Conservation (phyloP, 1,284 basidiomycete genomes). For the Pseudozyma thailandica region DNA sequence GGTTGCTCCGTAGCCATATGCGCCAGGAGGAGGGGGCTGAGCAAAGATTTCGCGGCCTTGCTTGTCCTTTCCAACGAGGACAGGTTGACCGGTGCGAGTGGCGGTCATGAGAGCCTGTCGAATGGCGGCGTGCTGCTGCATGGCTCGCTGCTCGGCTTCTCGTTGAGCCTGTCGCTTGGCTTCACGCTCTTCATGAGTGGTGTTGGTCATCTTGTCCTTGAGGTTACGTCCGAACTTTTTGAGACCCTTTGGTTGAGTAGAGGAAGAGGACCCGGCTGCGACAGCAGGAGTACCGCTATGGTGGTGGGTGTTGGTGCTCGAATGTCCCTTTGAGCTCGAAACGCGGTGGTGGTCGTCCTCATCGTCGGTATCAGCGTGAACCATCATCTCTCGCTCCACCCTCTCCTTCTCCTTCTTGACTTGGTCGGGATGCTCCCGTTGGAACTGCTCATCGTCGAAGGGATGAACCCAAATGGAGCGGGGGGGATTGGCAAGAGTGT, state of each 20-base stretch:
- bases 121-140: constrained; percentile 45
- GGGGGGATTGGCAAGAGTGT: constrained; percentile 63
- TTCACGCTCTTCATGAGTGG: constrained; percentile 61
- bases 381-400: constrained; percentile 23
- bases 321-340: no score
- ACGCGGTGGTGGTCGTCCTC: constrained; percentile 43
- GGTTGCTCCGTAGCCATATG: constrained; percentile 34
- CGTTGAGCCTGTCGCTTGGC: constrained; percentile 44
- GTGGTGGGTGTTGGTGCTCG: neutral
- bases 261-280: neutral
- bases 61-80: constrained; percentile 42
- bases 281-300: neutral
- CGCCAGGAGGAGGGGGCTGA: constrained; percentile 49
- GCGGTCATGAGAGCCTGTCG: constrained; percentile 35
- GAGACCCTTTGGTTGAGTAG: constrained; percentile 31
- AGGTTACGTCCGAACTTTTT: constrained; percentile 59
- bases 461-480: constrained; percentile 68
- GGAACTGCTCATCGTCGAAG: constrained; percentile 52
- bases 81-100: constrained; percentile 50
- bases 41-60: constrained; percentile 51
- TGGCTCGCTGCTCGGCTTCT: constrained; percentile 51
- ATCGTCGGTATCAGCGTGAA: constrained; percentile 51
- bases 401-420: constrained; percentile 22
- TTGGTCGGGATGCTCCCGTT: constrained; percentile 37
- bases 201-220: constrained; percentile 66